phyloP scores from a whole-genome alignment of 345 rosid species.

The Eucalyptus regnans region DNA sequence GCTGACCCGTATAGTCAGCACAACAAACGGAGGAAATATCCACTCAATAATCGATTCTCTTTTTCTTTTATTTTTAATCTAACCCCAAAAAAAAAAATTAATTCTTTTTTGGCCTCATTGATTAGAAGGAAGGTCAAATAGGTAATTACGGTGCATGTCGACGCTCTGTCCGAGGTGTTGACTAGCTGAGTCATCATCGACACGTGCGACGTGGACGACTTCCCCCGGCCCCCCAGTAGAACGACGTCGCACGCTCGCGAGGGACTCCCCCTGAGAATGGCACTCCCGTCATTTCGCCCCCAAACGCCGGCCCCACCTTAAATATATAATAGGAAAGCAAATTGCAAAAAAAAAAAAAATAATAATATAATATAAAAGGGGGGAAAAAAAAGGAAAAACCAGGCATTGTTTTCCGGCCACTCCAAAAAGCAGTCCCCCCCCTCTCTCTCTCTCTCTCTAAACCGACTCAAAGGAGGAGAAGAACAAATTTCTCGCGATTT shows the following conservation, averaged over 20 bases:
- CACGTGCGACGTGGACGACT: neutral
- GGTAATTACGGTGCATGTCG: neutral
- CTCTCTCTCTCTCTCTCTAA: neutral
- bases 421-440: neutral
- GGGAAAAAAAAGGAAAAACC: neutral
- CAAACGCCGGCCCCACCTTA: neutral
- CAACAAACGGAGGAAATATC: neutral
- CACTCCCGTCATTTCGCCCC: neutral
- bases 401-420: neutral
- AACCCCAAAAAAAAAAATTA: rapidly evolving
- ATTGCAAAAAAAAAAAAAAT: neutral
- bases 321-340: neutral
- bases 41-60: neutral
- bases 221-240: neutral
- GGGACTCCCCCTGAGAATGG: neutral
- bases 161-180: neutral
- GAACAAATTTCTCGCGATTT: neutral
- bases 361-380: neutral
- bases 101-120: neutral
- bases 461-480: neutral
- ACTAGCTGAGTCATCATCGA: neutral
- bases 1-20: rapidly evolving
- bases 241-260: neutral
- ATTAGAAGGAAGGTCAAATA: neutral
- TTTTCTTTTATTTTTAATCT: too few species aligned